Percentiles rank a stretch among this genome's conserved stretches.
These are phyloP conservation scores for Phytophthora crassamura DNA, from an alignment of 352 stramenopile genomes.

Conservation along the genomic window DNA sequence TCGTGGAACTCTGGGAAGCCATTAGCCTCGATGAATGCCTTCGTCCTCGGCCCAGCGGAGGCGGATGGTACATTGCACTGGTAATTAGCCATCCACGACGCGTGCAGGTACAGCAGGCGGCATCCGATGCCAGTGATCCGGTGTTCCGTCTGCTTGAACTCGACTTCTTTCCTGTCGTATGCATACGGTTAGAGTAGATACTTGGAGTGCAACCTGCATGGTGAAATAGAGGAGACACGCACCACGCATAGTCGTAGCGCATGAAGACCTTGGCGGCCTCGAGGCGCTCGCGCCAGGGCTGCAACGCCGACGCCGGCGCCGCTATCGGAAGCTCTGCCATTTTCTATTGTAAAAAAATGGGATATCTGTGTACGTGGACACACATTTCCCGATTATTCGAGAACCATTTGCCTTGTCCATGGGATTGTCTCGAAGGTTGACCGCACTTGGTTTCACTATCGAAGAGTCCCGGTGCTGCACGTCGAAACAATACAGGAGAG, in stretches of 20 bases:
- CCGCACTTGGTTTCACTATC: constrained; percentile 11
- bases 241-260: constrained; percentile 90
- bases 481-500: constrained; percentile 29
- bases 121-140: constrained; percentile 68
- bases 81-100: constrained; percentile 48
- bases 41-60: constrained; percentile 2
- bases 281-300: constrained; percentile 57
- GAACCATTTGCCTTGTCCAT: constrained; percentile 23
- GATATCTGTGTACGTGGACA: too few species aligned
- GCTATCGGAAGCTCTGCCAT: constrained; percentile 22
- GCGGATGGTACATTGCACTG: background rate
- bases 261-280: constrained; percentile 66
- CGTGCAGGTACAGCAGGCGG: constrained; percentile 78
- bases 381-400: constrained; percentile 37
- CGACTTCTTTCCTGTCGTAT: constrained; percentile 58
- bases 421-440: constrained; percentile 9
- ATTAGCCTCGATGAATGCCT: constrained; percentile 57
- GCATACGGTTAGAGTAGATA: constrained; percentile 11
- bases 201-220: constrained; percentile 14
- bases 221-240: constrained; percentile 14
- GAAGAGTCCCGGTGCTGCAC: background rate
- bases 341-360: too few species aligned
- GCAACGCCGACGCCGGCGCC: constrained; percentile 33
- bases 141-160: constrained; percentile 57
- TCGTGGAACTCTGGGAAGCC: constrained; percentile 60